Conservation (phyloP, 176 grass and related monocot genomes). For the Zea mays region Zm-B73-REFERENCE-NAM-5.0 NC_050099.1:17024501-17025000, state of each 20-base stretch:
- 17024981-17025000: background rate
- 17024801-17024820: background rate
- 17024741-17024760: slow-evolving; percentile 3
- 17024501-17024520: background rate
- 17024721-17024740: slow-evolving; percentile 8
- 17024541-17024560: slow-evolving; percentile 14
- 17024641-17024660: slow-evolving; percentile 83
- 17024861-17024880: background rate
- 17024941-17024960: background rate
- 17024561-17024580: slow-evolving; percentile 31
- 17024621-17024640: slow-evolving; percentile 97
- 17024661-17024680: slow-evolving; percentile 45
- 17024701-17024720: background rate
- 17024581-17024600: slow-evolving; percentile 71
- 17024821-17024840: background rate
- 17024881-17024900: background rate
- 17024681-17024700: slow-evolving; percentile 7
- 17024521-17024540: slow-evolving; percentile 9
- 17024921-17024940: background rate
- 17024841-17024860: background rate
- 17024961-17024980: background rate
- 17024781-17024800: background rate
- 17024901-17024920: background rate
- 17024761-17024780: too few species aligned
- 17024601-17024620: slow-evolving; percentile 99